Percentiles rank a stretch among this genome's conserved stretches.
Conservation (phyloP, 1,139 yeast genomes). For the Yamadazyma kanchanaburiensis region DNA sequence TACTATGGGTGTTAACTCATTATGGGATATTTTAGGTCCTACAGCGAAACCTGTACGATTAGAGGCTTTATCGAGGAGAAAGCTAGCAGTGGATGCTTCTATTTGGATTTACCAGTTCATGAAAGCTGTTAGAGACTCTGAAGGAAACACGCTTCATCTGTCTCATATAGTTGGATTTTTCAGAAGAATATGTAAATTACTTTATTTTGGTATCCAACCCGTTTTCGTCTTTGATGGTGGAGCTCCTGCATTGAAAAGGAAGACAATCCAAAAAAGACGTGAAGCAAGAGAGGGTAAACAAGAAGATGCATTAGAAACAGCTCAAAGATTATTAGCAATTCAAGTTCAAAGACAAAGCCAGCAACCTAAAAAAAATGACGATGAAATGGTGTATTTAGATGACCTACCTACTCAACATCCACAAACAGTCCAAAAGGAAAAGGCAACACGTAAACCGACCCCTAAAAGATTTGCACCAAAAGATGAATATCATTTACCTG, state of each 20-base stretch:
- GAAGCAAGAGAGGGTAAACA: slow-evolving; percentile 73
- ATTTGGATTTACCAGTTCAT: slow-evolving; percentile 98
- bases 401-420: slow-evolving; percentile 33
- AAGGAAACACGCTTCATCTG: slow-evolving; percentile 73
- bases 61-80: slow-evolving; percentile 73
- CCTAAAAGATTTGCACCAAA: slow-evolving; percentile 29
- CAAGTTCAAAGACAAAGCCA: slow-evolving; percentile 64
- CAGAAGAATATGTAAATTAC: slow-evolving; percentile 83
- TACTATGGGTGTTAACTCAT: slow-evolving; percentile 89
- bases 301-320: slow-evolving; percentile 70
- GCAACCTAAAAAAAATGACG: slow-evolving; percentile 17
- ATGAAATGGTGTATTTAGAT: slow-evolving; percentile 32
- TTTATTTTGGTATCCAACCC: slow-evolving; percentile 87
- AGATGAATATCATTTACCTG: slow-evolving; percentile 88
- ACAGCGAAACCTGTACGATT: slow-evolving; percentile 87
- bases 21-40: slow-evolving; percentile 92
- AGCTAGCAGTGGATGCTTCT: slow-evolving; percentile 94
- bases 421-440: slow-evolving; percentile 4
- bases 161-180: slow-evolving; percentile 95
- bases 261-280: slow-evolving; percentile 67
- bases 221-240: slow-evolving; percentile 98
- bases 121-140: slow-evolving; percentile 86
- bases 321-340: slow-evolving; percentile 74
- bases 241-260: slow-evolving; percentile 80
- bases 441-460: slow-evolving; percentile 3